These are phyloP conservation scores for Melastoma candidum DNA, from an alignment of 441 rosid species.

Conservation along the genomic window DNA sequence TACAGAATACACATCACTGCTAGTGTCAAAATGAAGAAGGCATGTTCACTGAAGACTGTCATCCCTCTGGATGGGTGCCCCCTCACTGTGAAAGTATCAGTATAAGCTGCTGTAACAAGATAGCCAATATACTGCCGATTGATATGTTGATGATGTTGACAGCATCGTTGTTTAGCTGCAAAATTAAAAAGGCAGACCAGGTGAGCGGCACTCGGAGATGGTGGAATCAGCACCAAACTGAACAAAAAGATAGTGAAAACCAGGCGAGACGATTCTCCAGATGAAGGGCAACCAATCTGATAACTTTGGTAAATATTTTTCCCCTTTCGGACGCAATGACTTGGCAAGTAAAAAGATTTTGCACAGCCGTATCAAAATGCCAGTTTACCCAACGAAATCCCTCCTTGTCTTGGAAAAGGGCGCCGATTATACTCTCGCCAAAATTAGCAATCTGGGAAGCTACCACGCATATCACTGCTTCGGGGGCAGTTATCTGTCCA, in stretches of 20 bases:
- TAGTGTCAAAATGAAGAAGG: too few species aligned
- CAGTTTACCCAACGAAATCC: constrained; percentile 74
- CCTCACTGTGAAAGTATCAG: constrained; percentile 28
- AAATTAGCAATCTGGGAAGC: constrained; percentile 92
- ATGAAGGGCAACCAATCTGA: too few species aligned
- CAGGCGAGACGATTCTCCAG: too few species aligned
- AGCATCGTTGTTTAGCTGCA: constrained; percentile 89
- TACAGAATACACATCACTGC: too few species aligned
- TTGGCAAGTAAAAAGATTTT: constrained; percentile 1
- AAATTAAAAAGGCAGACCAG: constrained; percentile 1
- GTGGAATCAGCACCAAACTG: background rate
- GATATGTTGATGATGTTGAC: constrained; percentile 86
- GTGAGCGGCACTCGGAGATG: background rate
- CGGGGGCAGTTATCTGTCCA: constrained; percentile 51
- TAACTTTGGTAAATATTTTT: too few species aligned
- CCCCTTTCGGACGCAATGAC: too few species aligned
- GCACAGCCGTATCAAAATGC: background rate
- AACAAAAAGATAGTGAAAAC: too few species aligned
- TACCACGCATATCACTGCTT: constrained; percentile 63
- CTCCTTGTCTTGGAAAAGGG: constrained; percentile 70
- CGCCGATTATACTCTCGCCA: constrained; percentile 91
- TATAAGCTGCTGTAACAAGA: constrained; percentile 60
- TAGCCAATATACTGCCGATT: constrained; percentile 70
- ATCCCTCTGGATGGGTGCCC: too few species aligned
- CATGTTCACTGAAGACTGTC: too few species aligned